A percentile compares a stretch with the other conserved stretches of the same genome.
phyloP scores from a whole-genome alignment of 495 filamentous ascomycete species.

The Xylaria cubensis region DNA sequence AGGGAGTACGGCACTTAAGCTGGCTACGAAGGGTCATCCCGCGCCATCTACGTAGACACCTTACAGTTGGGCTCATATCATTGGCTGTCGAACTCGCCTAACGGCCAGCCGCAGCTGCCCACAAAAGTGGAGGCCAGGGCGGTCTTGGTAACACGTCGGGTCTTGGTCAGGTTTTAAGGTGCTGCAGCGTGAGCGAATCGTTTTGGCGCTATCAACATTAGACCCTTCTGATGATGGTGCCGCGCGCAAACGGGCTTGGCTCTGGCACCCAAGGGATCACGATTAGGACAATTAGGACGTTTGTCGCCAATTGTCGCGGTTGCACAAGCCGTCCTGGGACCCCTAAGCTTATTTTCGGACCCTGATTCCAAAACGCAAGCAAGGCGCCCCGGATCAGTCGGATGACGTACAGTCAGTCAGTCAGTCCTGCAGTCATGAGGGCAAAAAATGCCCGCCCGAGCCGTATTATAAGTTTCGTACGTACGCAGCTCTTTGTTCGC shows the following conservation, averaged over 20 bases:
- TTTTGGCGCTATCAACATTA: background rate
- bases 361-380: slow-evolving; percentile 15
- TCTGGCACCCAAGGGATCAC: background rate
- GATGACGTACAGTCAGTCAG: slow-evolving; percentile 21
- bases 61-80: background rate
- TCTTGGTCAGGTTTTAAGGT: background rate
- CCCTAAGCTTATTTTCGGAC: background rate
- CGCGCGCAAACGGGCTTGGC: slow-evolving; percentile 19
- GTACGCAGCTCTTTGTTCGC: slow-evolving; percentile 9
- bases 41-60: slow-evolving; percentile 20
- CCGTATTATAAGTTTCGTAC: slow-evolving; percentile 13
- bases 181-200: slow-evolving; percentile 16
- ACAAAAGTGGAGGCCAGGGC: background rate
- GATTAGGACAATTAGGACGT: slow-evolving; percentile 14
- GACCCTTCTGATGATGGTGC: background rate
- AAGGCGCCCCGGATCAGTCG: slow-evolving; percentile 18
- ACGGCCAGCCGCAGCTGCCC: background rate
- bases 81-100: slow-evolving; percentile 7
- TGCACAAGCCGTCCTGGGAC: background rate
- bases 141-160: background rate
- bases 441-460: background rate
- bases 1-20: too few relatives aligned
- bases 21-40: slow-evolving; percentile 11
- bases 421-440: background rate
- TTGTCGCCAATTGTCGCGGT: slow-evolving; percentile 8